These are phyloP conservation scores for Escovopsis weberi DNA, from an alignment of 2,329 filamentous ascomycete genomes.

Conservation along the genomic window DNA sequence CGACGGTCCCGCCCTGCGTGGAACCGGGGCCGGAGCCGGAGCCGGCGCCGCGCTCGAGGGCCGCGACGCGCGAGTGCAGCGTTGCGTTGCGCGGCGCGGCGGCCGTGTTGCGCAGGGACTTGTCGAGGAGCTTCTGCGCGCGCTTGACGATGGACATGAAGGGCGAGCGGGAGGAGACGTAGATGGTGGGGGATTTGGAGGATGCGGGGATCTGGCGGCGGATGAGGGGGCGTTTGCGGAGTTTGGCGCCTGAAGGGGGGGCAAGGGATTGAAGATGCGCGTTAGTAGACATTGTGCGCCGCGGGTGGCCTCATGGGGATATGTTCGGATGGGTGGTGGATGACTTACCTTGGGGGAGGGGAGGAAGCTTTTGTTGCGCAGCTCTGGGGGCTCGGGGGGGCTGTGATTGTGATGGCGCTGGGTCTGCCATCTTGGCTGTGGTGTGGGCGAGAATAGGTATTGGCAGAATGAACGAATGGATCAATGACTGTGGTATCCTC, in stretches of 20 bases:
- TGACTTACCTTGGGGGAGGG: constrained; percentile 18
- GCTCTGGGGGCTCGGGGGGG: constrained; percentile 12
- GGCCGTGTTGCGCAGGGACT: constrained; percentile 27
- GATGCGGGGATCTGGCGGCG: constrained; percentile 26
- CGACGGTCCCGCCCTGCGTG: constrained; percentile 18
- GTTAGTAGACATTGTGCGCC: constrained; percentile 1
- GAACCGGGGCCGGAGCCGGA: constrained; percentile 1
- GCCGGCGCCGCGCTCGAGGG: constrained; percentile 20
- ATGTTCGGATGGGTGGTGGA: not conserved
- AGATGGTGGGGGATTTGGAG: constrained; percentile 37
- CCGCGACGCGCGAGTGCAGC: constrained; percentile 31
- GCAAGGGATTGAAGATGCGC: no score
- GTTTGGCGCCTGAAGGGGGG: constrained; percentile 25
- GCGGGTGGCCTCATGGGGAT: constrained; percentile 1
- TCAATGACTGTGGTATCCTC: constrained; percentile 2
- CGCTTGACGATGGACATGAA: constrained; percentile 56
- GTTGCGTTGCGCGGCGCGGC: constrained; percentile 34
- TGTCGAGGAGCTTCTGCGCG: constrained; percentile 46
- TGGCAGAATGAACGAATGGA: not conserved
- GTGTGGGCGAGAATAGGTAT: not conserved
- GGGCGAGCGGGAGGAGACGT: constrained; percentile 49
- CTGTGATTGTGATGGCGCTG: constrained; percentile 8
- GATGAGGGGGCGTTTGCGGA: constrained; percentile 35
- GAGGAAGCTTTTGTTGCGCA: constrained; percentile 18
- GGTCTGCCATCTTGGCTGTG: constrained; percentile 10